Conservation (phyloP, 495 filamentous ascomycete species). For the Aspergillus incahuasiensis region DNA sequence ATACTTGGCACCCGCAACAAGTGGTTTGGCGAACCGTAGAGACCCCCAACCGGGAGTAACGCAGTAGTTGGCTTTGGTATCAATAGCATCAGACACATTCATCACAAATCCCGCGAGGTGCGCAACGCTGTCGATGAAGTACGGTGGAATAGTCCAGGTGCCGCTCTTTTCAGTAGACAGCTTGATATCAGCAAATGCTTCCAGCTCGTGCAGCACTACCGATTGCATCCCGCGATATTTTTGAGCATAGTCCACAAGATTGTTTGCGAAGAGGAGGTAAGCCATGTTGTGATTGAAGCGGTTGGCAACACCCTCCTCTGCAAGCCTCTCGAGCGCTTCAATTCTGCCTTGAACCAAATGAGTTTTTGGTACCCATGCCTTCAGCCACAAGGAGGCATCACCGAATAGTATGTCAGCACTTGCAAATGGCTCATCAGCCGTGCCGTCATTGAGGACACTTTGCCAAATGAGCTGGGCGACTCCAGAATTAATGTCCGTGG, state of each 20-base stretch:
- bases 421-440: slow-evolving; percentile 24
- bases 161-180: slow-evolving; percentile 19
- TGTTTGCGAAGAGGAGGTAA: slow-evolving; percentile 24
- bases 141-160: background rate
- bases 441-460: slow-evolving; percentile 18
- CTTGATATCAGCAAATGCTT: slow-evolving; percentile 35
- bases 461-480: slow-evolving; percentile 28
- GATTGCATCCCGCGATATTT: slow-evolving; percentile 37
- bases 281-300: slow-evolving; percentile 15
- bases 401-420: slow-evolving; percentile 15
- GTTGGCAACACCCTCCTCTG: slow-evolving; percentile 21
- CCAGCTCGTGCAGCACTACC: slow-evolving; percentile 31
- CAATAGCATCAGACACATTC: background rate
- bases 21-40: background rate
- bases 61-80: background rate
- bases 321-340: slow-evolving; percentile 35
- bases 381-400: slow-evolving; percentile 17
- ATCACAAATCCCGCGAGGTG: background rate
- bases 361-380: slow-evolving; percentile 27
- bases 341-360: slow-evolving; percentile 56
- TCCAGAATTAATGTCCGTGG: slow-evolving; percentile 18
- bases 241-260: slow-evolving; percentile 32
- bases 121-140: background rate
- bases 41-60: background rate
- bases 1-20: background rate